Evolutionary conservation across 805 yeast genomes (phyloP).

Genomic region (Saturnispora kantuleensis): DNA sequence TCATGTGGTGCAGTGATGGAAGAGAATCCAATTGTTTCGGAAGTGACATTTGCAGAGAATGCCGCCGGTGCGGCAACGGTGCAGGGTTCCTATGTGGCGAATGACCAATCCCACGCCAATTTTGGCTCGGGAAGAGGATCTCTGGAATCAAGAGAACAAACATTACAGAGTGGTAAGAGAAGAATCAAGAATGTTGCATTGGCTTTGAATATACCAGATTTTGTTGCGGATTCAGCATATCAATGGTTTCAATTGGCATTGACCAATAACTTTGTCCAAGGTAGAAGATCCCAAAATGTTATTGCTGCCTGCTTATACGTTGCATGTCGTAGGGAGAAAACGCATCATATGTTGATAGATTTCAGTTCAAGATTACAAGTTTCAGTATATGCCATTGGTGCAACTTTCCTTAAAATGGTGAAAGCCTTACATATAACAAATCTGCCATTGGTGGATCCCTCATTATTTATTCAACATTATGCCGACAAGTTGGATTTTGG

Average conservation of each 20-base stretch:
- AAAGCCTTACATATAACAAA: slow-evolving; percentile 66
- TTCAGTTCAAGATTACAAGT: slow-evolving; percentile 84
- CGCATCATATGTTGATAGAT: slow-evolving; percentile 94
- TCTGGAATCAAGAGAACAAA: slow-evolving; percentile 81
- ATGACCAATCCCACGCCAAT: slow-evolving; percentile 71
- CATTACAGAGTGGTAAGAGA: slow-evolving; percentile 72
- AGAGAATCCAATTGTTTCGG: slow-evolving; percentile 91
- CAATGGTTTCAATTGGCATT: slow-evolving; percentile 87
- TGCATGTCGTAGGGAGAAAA: slow-evolving; percentile 84
- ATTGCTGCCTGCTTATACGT: slow-evolving; percentile 90
- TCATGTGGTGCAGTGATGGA: slow-evolving; percentile 82
- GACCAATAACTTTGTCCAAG: slow-evolving; percentile 85
- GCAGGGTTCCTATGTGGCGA: slow-evolving; percentile 87
- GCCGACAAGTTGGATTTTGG: slow-evolving; percentile 81
- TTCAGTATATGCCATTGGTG: slow-evolving; percentile 89
- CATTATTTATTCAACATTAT: slow-evolving; percentile 86
- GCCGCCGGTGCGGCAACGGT: slow-evolving; percentile 92
- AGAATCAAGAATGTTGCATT: slow-evolving; percentile 73
- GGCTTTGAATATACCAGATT: slow-evolving; percentile 72
- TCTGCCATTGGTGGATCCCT: slow-evolving; percentile 88
- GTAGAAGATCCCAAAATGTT: slow-evolving; percentile 92
- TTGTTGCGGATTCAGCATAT: slow-evolving; percentile 74
- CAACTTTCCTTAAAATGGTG: slow-evolving; percentile 91
- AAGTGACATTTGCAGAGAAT: slow-evolving; percentile 88
- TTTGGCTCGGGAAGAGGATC: slow-evolving; percentile 65